phyloP scores from a whole-genome alignment of 225 moss, liverwort and hornwort genomes.

The Marchantia polymorpha region DNA sequence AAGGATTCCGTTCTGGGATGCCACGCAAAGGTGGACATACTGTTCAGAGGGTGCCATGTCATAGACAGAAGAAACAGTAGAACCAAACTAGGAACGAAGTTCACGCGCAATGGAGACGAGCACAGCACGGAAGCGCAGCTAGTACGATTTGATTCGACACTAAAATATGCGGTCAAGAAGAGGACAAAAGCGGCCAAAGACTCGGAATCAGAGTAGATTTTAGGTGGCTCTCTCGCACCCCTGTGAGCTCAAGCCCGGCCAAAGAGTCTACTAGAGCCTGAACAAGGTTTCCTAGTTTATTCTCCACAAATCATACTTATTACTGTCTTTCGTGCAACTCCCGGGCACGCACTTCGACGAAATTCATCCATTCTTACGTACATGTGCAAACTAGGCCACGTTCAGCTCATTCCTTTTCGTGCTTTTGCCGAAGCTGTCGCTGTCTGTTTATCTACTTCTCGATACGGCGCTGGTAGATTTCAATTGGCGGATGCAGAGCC shows the following conservation, averaged over 20 bases:
- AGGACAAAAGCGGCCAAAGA: not conserved
- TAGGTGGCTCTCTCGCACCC: not conserved
- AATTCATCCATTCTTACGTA: not conserved
- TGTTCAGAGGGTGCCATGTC: too few relatives aligned
- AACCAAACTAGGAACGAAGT: too few relatives aligned
- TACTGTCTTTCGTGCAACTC: not conserved
- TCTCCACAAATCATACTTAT: not conserved
- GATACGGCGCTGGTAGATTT: not conserved
- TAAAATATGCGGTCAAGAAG: not conserved
- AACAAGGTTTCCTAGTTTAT: not conserved
- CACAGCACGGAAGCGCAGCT: too few relatives aligned
- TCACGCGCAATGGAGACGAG: too few relatives aligned
- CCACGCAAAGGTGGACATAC: too few relatives aligned
- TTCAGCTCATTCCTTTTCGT: not conserved
- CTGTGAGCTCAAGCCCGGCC: not conserved
- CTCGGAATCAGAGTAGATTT: not conserved
- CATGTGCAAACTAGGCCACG: not conserved
- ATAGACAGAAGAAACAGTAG: too few relatives aligned
- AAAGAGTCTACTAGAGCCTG: not conserved
- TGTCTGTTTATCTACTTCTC: not conserved
- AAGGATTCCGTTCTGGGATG: too few relatives aligned
- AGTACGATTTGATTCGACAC: too few relatives aligned
- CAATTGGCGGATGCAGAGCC: not conserved
- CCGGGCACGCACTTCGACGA: not conserved
- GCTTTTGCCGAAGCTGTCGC: not conserved